phyloP scores from a whole-genome alignment of 345 rosid genomes.

The Eucalyptus coolabah region DNA sequence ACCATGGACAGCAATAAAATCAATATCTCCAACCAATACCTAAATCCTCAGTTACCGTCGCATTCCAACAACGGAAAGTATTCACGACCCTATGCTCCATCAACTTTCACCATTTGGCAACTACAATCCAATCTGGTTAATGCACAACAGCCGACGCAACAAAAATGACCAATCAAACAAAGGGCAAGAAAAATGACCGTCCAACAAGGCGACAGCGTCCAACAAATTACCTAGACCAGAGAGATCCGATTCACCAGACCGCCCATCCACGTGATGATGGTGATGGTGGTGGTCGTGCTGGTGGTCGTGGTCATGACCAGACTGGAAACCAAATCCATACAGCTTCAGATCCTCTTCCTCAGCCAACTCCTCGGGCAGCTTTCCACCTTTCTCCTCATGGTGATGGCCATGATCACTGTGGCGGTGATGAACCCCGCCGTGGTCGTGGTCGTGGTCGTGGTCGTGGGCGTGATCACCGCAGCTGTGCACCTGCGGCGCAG shows the following conservation, averaged over 20 bases:
- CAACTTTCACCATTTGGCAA: not conserved
- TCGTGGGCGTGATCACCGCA: constrained; percentile 34
- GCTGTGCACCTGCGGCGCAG: constrained; percentile 30
- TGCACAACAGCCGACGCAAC: not conserved
- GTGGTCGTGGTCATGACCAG: constrained; percentile 13
- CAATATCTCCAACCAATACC: not conserved
- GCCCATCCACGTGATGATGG: not conserved
- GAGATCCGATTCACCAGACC: constrained; percentile 20
- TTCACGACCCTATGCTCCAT: not conserved
- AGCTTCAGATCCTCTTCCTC: constrained; percentile 90
- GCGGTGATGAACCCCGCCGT: constrained; percentile 27
- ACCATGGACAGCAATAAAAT: not conserved
- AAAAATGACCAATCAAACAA: not conserved
- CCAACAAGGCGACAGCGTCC: not conserved
- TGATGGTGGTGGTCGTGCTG: constrained; percentile 3
- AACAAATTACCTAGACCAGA: constrained; percentile 43
- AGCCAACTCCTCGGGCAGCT: constrained; percentile 86
- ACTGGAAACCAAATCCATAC: constrained; percentile 59
- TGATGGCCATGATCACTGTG: not conserved
- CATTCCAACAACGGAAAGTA: not conserved
- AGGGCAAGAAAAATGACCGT: not conserved
- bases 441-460: constrained; percentile 1
- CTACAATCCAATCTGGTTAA: not conserved
- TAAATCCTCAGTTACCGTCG: not conserved
- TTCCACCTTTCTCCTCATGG: not conserved